Percentiles rank a stretch among this genome's conserved stretches.
Conservation (phyloP, 768 basidiomycete species). For the Kwoniella europaea region DNA sequence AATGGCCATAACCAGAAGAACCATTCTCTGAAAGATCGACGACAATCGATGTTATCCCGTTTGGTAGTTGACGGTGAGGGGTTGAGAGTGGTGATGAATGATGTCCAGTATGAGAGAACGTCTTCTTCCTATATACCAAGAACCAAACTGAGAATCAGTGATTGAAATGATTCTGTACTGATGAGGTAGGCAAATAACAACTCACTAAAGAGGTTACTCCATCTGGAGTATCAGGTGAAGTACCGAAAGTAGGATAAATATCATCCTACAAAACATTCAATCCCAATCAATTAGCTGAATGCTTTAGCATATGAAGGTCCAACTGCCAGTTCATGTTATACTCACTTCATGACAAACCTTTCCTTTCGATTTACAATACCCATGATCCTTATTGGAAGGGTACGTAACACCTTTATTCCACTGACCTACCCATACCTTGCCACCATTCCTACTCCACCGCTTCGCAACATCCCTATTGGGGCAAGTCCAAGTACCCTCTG, state of each 20-base stretch:
- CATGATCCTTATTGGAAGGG: slow-evolving; percentile 30
- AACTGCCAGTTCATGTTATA: too few species aligned
- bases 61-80: slow-evolving; percentile 27
- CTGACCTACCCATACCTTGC: slow-evolving; percentile 54
- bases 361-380: slow-evolving; percentile 36
- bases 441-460: slow-evolving; percentile 34
- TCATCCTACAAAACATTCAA: slow-evolving; percentile 34
- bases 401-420: slow-evolving; percentile 46
- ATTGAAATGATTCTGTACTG: neutral
- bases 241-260: slow-evolving; percentile 43
- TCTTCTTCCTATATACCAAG: slow-evolving; percentile 22
- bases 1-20: neutral
- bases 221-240: slow-evolving; percentile 13
- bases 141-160: neutral
- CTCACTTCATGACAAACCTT: slow-evolving; percentile 55
- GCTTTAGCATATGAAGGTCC: too few species aligned
- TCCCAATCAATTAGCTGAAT: neutral
- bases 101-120: slow-evolving; percentile 32
- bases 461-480: slow-evolving; percentile 38
- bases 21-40: neutral
- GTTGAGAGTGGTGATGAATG: slow-evolving; percentile 44
- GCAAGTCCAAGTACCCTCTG: slow-evolving; percentile 49
- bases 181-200: neutral
- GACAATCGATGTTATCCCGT: neutral
- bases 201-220: slow-evolving; percentile 12